These are phyloP conservation scores for Metschnikowia matae DNA, from an alignment of 805 yeast genomes.

Conservation along the genomic window DNA sequence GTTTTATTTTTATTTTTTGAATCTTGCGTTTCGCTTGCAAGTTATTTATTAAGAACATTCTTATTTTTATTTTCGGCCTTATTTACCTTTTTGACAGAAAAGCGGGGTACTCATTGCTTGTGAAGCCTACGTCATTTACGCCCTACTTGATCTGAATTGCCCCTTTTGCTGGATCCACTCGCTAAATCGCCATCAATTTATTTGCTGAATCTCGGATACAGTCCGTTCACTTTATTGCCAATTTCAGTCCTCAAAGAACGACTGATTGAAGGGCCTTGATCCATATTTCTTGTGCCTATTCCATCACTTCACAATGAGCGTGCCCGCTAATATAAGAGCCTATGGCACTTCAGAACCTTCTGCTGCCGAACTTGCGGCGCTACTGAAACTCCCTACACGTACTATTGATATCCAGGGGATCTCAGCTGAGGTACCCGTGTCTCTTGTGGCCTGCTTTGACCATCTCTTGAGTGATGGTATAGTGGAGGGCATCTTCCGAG, in stretches of 20 bases:
- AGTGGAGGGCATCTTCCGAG: conserved; percentile 29
- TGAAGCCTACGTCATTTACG: background rate
- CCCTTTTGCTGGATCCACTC: background rate
- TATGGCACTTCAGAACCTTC: background rate
- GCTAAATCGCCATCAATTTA: too few species aligned
- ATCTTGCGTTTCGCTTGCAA: background rate
- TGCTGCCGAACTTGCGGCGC: background rate
- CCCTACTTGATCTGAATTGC: background rate
- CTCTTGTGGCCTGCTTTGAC: conserved; percentile 20
- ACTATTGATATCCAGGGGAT: conserved; percentile 1
- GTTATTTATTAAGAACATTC: background rate
- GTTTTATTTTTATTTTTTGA: too few species aligned
- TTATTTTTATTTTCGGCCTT: background rate
- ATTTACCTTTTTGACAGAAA: background rate
- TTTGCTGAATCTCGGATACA: background rate
- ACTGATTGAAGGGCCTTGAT: too few species aligned
- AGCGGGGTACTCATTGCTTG: conserved; percentile 1
- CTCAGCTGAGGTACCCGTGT: conserved; percentile 15
- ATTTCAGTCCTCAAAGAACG: too few species aligned
- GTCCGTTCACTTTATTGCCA: too few species aligned
- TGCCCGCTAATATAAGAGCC: background rate
- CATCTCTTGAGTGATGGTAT: conserved; percentile 18
- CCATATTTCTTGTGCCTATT: background rate
- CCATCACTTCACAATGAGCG: background rate
- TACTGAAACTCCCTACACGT: conserved; percentile 1